Conservation (phyloP, 129 eudicot genomes). For the Flaveria sonorensis region DNA sequence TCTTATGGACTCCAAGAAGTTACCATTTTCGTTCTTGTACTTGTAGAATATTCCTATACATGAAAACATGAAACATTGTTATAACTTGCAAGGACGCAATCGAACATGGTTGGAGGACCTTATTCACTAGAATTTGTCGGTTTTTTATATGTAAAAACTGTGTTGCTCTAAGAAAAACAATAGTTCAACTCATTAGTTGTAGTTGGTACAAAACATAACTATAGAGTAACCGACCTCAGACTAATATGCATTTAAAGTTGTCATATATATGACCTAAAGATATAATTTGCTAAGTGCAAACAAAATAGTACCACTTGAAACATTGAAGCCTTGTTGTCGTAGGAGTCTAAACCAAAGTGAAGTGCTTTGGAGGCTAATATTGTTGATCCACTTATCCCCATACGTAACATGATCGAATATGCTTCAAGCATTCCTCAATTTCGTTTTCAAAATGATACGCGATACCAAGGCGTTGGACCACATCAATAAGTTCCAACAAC, state of each 20-base stretch:
- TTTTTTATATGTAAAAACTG: too few species aligned
- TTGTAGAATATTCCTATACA: constrained; percentile 32
- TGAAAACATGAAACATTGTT: background rate
- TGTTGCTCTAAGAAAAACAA: too few species aligned
- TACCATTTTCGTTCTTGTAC: constrained; percentile 34
- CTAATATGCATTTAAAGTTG: background rate
- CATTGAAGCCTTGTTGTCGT: constrained; percentile 48
- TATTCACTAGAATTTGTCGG: too few species aligned
- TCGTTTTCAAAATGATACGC: constrained; percentile 48
- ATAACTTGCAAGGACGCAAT: too few species aligned
- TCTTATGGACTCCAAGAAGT: constrained; percentile 18
- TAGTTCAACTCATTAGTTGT: too few species aligned
- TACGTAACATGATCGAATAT: constrained; percentile 11
- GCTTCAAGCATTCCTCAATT: constrained; percentile 28
- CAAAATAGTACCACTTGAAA: constrained; percentile 30
- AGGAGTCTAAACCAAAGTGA: constrained; percentile 44
- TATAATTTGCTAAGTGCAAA: background rate
- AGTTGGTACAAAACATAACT: too few species aligned
- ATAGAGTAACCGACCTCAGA: background rate
- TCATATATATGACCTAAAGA: background rate
- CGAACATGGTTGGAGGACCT: too few species aligned
- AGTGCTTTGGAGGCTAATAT: constrained; percentile 23
- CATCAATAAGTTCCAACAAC: constrained; percentile 42
- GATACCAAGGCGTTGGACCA: constrained; percentile 52
- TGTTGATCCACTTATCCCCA: constrained; percentile 24